Conservation (phyloP, 768 basidiomycete species). For the Suillus hirtellus region DNA sequence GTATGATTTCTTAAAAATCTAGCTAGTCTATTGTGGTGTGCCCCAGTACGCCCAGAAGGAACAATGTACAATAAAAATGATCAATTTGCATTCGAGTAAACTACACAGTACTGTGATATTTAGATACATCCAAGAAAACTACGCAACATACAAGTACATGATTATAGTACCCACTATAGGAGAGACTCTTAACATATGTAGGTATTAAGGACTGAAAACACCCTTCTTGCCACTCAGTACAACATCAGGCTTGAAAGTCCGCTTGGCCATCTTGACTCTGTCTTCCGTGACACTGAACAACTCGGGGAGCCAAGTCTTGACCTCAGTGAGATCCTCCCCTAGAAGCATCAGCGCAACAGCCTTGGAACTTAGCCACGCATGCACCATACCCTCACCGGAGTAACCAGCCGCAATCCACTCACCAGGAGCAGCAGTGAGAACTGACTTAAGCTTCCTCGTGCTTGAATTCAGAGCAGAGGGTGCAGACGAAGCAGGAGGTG, state of each 20-base stretch:
- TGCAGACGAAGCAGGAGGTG: slow-evolving; percentile 16
- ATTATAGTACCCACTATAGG: background rate
- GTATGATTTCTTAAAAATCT: background rate
- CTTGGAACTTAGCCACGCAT: slow-evolving; percentile 64
- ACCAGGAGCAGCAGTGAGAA: slow-evolving; percentile 39
- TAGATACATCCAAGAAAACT: background rate
- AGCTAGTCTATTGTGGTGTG: background rate
- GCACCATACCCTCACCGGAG: slow-evolving; percentile 72
- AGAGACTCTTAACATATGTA: background rate
- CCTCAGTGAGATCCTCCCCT: slow-evolving; percentile 31
- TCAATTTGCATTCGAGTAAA: background rate
- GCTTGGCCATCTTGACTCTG: background rate
- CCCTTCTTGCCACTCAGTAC: background rate
- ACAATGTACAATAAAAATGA: background rate
- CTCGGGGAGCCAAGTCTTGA: slow-evolving; percentile 1
- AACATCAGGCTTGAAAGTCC: slow-evolving; percentile 2
- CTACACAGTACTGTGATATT: background rate
- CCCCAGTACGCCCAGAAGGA: background rate
- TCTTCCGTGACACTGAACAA: background rate
- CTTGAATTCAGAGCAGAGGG: background rate
- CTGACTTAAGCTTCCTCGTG: background rate
- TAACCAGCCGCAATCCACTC: slow-evolving; percentile 78
- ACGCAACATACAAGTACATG: background rate
- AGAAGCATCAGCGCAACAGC: slow-evolving; percentile 63
- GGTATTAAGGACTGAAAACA: slow-evolving; percentile 1